phyloP scores from a whole-genome alignment of 176 grass and related monocot genomes.

The Lolium perenne region DNA sequence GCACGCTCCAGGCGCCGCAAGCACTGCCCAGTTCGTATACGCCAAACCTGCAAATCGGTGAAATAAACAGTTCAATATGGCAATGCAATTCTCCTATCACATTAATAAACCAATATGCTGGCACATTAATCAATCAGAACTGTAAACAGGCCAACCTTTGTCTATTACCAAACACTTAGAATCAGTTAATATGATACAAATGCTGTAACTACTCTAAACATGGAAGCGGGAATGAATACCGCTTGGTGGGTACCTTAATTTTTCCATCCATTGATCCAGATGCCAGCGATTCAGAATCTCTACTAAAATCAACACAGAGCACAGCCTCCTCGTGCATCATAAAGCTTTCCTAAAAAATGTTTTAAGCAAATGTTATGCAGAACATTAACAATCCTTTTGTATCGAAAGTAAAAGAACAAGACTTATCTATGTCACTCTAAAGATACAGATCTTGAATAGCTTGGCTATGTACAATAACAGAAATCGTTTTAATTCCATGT shows the following conservation, averaged over 20 bases:
- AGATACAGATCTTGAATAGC: constrained; percentile 31
- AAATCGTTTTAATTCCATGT: constrained; percentile 19
- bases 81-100: constrained; percentile 1
- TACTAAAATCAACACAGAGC: constrained; percentile 94
- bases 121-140: not conserved
- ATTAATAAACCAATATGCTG: too few relatives aligned
- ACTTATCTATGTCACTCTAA: constrained; percentile 22
- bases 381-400: constrained; percentile 26
- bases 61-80: constrained; percentile 35
- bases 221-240: not conserved
- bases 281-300: constrained; percentile 97
- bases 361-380: constrained; percentile 26
- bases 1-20: constrained; percentile 84
- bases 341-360: constrained; percentile 81
- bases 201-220: constrained; percentile 17
- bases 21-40: constrained; percentile 92
- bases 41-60: constrained; percentile 81
- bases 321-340: constrained; percentile 99
- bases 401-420: constrained; percentile 18
- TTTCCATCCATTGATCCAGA: constrained; percentile 97
- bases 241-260: constrained; percentile 71
- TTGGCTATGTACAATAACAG: not conserved
- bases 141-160: not conserved
- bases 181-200: constrained; percentile 21
- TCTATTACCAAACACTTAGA: constrained; percentile 29